Conservation (phyloP, 1,139 yeast species). For the Yamadazyma siamensis region DNA sequence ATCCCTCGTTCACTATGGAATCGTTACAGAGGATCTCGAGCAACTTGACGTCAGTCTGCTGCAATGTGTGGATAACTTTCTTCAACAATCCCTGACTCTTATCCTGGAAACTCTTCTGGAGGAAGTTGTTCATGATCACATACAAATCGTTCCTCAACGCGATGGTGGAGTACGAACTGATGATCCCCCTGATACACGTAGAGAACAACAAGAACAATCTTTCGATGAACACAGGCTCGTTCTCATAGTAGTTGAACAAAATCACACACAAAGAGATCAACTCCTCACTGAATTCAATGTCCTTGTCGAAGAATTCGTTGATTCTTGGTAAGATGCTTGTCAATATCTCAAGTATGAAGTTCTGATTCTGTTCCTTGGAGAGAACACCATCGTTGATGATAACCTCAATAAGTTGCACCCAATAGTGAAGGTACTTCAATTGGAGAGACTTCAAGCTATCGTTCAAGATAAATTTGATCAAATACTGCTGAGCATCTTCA, state of each 20-base stretch:
- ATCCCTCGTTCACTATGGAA: slow-evolving; percentile 75
- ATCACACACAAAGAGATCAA: slow-evolving; percentile 73
- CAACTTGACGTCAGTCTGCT: slow-evolving; percentile 58
- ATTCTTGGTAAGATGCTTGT: slow-evolving; percentile 75
- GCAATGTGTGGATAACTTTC: slow-evolving; percentile 50
- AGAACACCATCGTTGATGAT: slow-evolving; percentile 56
- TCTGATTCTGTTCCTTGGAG: slow-evolving; percentile 33
- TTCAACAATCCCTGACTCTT: slow-evolving; percentile 32
- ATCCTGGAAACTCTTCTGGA: slow-evolving; percentile 48
- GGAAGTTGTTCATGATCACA: slow-evolving; percentile 63
- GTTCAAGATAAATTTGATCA: slow-evolving; percentile 42
- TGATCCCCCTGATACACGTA: slow-evolving; percentile 70
- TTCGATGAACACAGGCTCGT: slow-evolving; percentile 32
- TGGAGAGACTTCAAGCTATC: slow-evolving; percentile 51
- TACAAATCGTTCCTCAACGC: slow-evolving; percentile 75
- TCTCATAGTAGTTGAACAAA: slow-evolving; percentile 58
- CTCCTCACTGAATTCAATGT: slow-evolving; percentile 69
- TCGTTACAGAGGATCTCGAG: slow-evolving; percentile 71
- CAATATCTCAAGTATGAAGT: slow-evolving; percentile 72
- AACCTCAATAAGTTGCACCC: slow-evolving; percentile 80
- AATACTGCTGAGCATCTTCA: slow-evolving; percentile 21
- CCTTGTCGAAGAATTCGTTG: slow-evolving; percentile 66
- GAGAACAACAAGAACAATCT: slow-evolving; percentile 68
- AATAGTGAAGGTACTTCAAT: slow-evolving; percentile 64
- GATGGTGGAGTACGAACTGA: slow-evolving; percentile 65